A percentile compares a stretch with the other conserved stretches of the same genome.
phyloP scores from a whole-genome alignment of 306 rosid species.

The Quercus robur region DNA sequence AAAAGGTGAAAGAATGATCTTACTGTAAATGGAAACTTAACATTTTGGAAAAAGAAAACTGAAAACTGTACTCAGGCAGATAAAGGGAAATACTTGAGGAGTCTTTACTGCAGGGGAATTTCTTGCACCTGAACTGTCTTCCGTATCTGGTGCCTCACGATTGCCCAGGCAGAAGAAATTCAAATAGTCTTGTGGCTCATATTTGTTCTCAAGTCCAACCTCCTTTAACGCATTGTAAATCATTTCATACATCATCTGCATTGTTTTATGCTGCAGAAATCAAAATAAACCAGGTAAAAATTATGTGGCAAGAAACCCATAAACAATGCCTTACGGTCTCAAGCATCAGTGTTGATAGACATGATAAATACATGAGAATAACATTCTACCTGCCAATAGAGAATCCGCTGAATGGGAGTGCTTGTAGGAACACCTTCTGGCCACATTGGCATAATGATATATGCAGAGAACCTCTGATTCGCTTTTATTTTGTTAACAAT shows the following conservation, averaged over 20 bases:
- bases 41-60: background rate
- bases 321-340: background rate
- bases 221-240: conserved; percentile 68
- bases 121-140: conserved; percentile 2
- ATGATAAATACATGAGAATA: background rate
- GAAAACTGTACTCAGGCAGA: background rate
- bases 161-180: conserved; percentile 97
- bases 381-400: conserved; percentile 74
- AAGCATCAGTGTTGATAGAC: background rate
- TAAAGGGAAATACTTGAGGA: conserved; percentile 52
- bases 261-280: conserved; percentile 69
- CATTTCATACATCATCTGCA: conserved; percentile 92
- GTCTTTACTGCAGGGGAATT: conserved; percentile 30
- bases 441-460: conserved; percentile 86
- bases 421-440: conserved; percentile 89
- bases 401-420: conserved; percentile 62
- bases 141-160: conserved; percentile 55
- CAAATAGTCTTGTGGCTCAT: conserved; percentile 80
- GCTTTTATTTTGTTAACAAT: conserved; percentile 68
- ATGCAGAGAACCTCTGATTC: conserved; percentile 61
- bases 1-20: background rate
- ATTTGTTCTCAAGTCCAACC: conserved; percentile 63
- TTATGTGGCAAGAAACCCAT: background rate
- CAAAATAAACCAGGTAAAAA: conserved; percentile 12
- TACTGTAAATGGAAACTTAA: background rate